Conservation (phyloP, 1,139 yeast species). For the Blastobotrys proliferans region DNA sequence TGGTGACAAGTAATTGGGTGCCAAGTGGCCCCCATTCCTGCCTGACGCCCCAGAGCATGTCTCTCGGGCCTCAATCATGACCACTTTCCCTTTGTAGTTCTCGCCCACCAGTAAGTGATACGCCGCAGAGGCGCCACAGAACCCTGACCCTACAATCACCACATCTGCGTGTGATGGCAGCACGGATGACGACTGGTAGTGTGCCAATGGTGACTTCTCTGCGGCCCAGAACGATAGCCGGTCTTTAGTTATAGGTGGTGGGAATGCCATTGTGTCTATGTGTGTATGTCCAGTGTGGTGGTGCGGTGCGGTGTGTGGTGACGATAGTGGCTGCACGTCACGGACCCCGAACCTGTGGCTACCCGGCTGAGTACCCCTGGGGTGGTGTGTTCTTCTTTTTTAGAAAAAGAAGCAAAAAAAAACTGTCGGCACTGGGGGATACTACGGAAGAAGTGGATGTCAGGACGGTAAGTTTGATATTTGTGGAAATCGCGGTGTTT, state of each 20-base stretch:
- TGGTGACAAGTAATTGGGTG: slow-evolving; percentile 35
- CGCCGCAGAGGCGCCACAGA: slow-evolving; percentile 41
- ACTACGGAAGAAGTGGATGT: no score
- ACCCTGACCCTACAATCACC: slow-evolving; percentile 42
- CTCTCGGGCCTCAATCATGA: slow-evolving; percentile 43
- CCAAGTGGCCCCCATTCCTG: slow-evolving; percentile 47
- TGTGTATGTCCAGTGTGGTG: no score
- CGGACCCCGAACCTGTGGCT: no score
- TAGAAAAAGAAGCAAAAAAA: no score
- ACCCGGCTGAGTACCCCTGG: no score
- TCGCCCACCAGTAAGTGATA: slow-evolving; percentile 25
- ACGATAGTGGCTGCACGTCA: no score
- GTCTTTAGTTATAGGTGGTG: slow-evolving; percentile 14
- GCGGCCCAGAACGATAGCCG: slow-evolving; percentile 23
- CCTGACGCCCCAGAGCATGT: slow-evolving; percentile 48
- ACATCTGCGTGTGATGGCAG: slow-evolving; percentile 35
- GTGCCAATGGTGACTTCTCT: slow-evolving; percentile 17
- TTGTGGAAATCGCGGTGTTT: no score
- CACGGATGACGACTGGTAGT: slow-evolving; percentile 21
- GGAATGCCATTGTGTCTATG: slow-evolving; percentile 2
- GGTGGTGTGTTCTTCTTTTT: no score
- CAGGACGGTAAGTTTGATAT: no score
- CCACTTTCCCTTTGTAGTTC: slow-evolving; percentile 23
- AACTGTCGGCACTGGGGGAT: no score
- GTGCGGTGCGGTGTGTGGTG: no score